Conservation (phyloP, 2,329 filamentous ascomycete genomes). For the Cytospora chrysosperma region DNA sequence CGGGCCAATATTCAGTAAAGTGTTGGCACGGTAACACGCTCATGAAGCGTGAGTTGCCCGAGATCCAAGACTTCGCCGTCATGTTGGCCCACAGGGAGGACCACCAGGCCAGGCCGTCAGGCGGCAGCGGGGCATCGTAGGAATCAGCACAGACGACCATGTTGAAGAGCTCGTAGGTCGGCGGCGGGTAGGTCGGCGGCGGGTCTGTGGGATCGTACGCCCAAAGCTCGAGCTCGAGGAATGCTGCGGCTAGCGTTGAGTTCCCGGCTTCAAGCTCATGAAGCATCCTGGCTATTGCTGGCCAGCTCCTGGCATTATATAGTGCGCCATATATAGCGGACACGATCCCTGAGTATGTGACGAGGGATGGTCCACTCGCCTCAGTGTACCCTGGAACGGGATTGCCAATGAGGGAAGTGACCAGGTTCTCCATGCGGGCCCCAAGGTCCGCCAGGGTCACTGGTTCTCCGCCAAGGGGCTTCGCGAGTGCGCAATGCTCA, state of each 20-base stretch:
- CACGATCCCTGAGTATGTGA: slow-evolving; percentile 47
- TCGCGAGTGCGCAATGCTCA: slow-evolving; percentile 45
- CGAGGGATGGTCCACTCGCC: slow-evolving; percentile 41
- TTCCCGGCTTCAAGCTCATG: slow-evolving; percentile 46
- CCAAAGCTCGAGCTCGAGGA: slow-evolving; percentile 41
- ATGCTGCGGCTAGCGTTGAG: slow-evolving; percentile 39
- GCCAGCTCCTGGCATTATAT: slow-evolving; percentile 46
- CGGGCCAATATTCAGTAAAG: slow-evolving; percentile 45
- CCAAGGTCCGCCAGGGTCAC: slow-evolving; percentile 40
- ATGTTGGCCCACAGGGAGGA: slow-evolving; percentile 46
- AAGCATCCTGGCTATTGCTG: slow-evolving; percentile 41
- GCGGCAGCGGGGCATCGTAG: slow-evolving; percentile 43
- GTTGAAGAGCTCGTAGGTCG: slow-evolving; percentile 39
- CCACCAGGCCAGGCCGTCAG: slow-evolving; percentile 45
- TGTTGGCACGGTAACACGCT: slow-evolving; percentile 47
- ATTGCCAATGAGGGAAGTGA: slow-evolving; percentile 38
- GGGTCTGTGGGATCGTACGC: slow-evolving; percentile 41
- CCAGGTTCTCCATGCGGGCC: slow-evolving; percentile 39
- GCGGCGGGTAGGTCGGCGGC: slow-evolving; percentile 30
- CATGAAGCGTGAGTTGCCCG: slow-evolving; percentile 47
- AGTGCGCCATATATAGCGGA: slow-evolving; percentile 40
- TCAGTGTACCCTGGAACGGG: slow-evolving; percentile 41
- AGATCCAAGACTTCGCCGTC: slow-evolving; percentile 45
- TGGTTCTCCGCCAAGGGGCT: slow-evolving; percentile 29
- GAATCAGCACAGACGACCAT: slow-evolving; percentile 48